phyloP scores from a whole-genome alignment of 2,329 filamentous ascomycete species.

The Colletotrichum spinosum region DNA sequence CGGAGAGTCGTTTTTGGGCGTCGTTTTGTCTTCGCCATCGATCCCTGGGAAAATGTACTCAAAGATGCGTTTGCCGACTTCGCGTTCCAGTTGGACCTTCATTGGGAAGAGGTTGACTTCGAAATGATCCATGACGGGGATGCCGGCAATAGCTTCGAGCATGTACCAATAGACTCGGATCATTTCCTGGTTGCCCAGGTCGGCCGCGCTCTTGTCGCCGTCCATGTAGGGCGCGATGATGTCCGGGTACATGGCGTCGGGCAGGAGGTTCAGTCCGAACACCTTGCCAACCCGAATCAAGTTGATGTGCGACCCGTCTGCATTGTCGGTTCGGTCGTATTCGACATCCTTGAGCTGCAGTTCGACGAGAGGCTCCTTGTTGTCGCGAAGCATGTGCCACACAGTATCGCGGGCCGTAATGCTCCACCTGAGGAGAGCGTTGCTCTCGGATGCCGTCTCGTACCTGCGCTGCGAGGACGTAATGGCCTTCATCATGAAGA shows the following conservation, averaged over 20 bases:
- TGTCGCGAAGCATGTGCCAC: slow-evolving; percentile 93
- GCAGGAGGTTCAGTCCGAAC: slow-evolving; percentile 88
- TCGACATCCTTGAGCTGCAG: slow-evolving; percentile 91
- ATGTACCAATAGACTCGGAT: slow-evolving; percentile 97
- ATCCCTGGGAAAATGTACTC: slow-evolving; percentile 97
- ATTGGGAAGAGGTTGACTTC: slow-evolving; percentile 94
- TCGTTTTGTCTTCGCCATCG: slow-evolving; percentile 62
- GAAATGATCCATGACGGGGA: slow-evolving; percentile 96
- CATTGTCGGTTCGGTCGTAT: slow-evolving; percentile 96
- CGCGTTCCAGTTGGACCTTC: slow-evolving; percentile 91
- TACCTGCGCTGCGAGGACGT: slow-evolving; percentile 93
- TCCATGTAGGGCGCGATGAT: slow-evolving; percentile 94
- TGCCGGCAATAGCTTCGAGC: slow-evolving; percentile 97
- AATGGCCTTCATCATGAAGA: slow-evolving; percentile 99
- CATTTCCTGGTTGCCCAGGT: slow-evolving; percentile 80
- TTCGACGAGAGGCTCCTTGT: slow-evolving; percentile 88
- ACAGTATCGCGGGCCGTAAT: slow-evolving; percentile 96
- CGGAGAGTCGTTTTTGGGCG: slow-evolving; percentile 69
- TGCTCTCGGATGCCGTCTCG: slow-evolving; percentile 78
- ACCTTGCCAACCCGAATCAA: slow-evolving; percentile 89
- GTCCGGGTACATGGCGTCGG: slow-evolving; percentile 92
- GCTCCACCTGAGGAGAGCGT: slow-evolving; percentile 88
- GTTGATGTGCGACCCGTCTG: slow-evolving; percentile 96
- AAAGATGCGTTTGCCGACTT: slow-evolving; percentile 92
- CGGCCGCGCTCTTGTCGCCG: slow-evolving; percentile 64